Evolutionary conservation across 2,329 filamentous ascomycete species (phyloP), one percentile per base, ranked within the genome.

Genomic region (Aspergillus ochraceoroseus): DNA sequence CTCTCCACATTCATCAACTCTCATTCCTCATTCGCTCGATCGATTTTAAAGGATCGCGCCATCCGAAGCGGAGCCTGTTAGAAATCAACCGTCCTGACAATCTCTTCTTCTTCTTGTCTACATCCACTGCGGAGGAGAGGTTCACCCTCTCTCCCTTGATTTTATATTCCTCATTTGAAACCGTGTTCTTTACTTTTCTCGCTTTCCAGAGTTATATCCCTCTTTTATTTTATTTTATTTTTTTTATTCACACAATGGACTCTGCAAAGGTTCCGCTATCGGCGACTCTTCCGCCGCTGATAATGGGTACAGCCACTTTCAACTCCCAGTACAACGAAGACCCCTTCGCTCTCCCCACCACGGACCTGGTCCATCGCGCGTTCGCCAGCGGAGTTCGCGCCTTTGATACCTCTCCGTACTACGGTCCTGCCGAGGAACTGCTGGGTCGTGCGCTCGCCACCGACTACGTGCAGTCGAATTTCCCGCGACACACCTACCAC

Each of bases 401-500:
- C 44, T 75, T 76, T 52, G 73, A 76, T 48, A 75, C 72, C 22
- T 74, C 71, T 0, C 73, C 73, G 5, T 76, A 75, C 58, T 76
- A 76, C 50, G 72, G 72, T 8, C 72, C 72, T 3, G 71, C 72
- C 3, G 73, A 76, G 53, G 62, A 69, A 47, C 64, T 76, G 3
- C 67, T 76, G 11, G 72, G 72, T 43, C 61, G 59, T 38, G 70
- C 70, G 11, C 59, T 73, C 4, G 61, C 61, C 33, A 66, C 65
- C 7, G 53, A 64, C 9, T 59, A 60, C 43, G 64, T 71, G 20
- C 63, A 58, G 48, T 49, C 56, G 20, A 56, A 65, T 25, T 70
- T 83, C 13, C 70, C 87, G 4, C 73, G 79, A 27, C 47, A 70
- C 11, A 70, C 75, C 14, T 80, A 79, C 61, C 74, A 74, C 54